These are phyloP conservation scores for Citrullus amarus DNA, from an alignment of 306 rosid species.

Conservation along the genomic window DNA sequence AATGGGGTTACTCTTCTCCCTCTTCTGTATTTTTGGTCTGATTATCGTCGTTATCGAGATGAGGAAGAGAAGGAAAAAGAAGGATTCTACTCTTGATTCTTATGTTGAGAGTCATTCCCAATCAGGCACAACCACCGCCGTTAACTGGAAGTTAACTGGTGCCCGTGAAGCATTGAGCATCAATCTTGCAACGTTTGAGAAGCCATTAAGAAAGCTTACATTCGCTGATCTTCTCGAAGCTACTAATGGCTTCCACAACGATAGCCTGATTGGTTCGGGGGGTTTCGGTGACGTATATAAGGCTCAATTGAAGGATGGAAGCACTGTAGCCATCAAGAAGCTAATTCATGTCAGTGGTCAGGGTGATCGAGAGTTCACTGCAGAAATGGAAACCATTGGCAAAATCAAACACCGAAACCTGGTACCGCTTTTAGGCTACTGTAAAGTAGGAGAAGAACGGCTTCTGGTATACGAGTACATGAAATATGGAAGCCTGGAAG, in stretches of 20 bases:
- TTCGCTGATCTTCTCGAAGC: constrained; percentile 86
- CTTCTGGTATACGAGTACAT: constrained; percentile 87
- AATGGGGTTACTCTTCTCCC: constrained; percentile 72
- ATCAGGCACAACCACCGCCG: constrained; percentile 38
- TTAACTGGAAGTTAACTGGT: constrained; percentile 61
- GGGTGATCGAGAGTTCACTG: constrained; percentile 95
- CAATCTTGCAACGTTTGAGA: constrained; percentile 81
- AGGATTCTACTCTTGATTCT: constrained; percentile 51
- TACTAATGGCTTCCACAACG: constrained; percentile 77
- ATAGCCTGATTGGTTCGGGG: constrained; percentile 71
- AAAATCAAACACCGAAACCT: constrained; percentile 91
- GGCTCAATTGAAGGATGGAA: constrained; percentile 86
- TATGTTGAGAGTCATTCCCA: constrained; percentile 47
- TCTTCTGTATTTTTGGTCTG: constrained; percentile 73
- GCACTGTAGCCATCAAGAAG: constrained; percentile 84
- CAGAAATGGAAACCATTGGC: constrained; percentile 99
- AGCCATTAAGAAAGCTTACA: constrained; percentile 74
- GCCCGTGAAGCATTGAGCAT: constrained; percentile 82
- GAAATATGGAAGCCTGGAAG: constrained; percentile 89
- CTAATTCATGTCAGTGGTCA: constrained; percentile 85
- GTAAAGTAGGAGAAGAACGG: constrained; percentile 89
- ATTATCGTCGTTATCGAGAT: constrained; percentile 58
- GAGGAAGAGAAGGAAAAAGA: constrained; percentile 66
- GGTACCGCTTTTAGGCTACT: constrained; percentile 87
- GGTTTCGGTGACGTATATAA: constrained; percentile 94